phyloP scores from a whole-genome alignment of 108 stramenopile genomes.

The Skeletonema costatum region DNA sequence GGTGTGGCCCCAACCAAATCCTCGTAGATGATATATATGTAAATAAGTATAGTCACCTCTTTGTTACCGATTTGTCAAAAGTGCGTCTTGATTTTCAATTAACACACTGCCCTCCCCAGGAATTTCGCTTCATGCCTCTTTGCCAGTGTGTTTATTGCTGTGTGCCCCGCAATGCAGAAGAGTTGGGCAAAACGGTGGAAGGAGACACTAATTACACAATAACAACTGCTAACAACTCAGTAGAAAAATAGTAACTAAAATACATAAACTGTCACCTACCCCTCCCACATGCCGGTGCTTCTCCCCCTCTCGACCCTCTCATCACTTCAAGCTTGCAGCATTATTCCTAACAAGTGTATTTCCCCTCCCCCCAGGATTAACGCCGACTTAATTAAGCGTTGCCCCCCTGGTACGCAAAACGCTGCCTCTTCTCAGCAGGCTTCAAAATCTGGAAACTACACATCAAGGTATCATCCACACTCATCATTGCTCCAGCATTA shows the following conservation, averaged over 20 bases:
- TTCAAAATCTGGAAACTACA: slow-evolving; percentile 99
- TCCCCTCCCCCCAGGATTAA: not conserved
- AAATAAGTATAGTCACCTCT: not conserved
- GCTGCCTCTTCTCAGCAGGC: slow-evolving; percentile 99
- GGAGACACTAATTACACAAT: not conserved
- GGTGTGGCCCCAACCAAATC: slow-evolving; percentile 87
- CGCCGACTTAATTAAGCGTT: slow-evolving; percentile 16
- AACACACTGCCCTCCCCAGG: too few species aligned
- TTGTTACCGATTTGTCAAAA: not conserved
- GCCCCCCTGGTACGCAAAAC: slow-evolving; percentile 89
- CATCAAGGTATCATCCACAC: slow-evolving; percentile 99
- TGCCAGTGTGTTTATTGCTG: too few species aligned
- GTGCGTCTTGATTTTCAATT: too few species aligned
- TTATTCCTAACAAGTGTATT: not conserved
- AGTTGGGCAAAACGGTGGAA: too few species aligned
- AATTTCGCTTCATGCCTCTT: too few species aligned
- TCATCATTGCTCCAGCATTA: slow-evolving; percentile 99
- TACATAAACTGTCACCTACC: not conserved
- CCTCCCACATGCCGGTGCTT: not conserved
- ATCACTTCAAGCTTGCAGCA: not conserved
- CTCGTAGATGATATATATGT: not conserved
- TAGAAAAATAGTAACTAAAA: not conserved
- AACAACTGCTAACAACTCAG: not conserved
- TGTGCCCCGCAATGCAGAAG: too few species aligned
- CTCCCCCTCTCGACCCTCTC: not conserved